Evolutionary conservation across 2,329 filamentous ascomycete genomes (phyloP).

Genomic region (Fusarium brachygibbosum): DNA sequence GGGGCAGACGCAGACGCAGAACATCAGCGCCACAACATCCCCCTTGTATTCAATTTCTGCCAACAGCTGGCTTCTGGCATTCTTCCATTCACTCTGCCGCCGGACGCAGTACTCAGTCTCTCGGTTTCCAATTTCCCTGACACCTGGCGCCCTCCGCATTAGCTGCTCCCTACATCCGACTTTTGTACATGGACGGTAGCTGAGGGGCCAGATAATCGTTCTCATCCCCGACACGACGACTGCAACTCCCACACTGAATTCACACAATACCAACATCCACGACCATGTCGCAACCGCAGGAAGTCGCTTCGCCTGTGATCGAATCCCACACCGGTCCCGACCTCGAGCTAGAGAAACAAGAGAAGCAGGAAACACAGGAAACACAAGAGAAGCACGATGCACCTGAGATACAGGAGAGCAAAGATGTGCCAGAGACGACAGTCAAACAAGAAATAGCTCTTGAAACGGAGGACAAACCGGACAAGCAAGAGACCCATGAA

Average conservation of each 20-base stretch:
- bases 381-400: conserved; percentile 21
- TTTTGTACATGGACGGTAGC: conserved; percentile 42
- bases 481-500: not conserved
- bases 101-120: conserved; percentile 36
- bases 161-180: conserved; percentile 23
- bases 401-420: conserved; percentile 7
- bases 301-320: conserved; percentile 46
- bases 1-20: conserved; percentile 43
- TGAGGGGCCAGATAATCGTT: conserved; percentile 44
- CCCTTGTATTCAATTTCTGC: conserved; percentile 42
- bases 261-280: conserved; percentile 18
- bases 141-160: conserved; percentile 20
- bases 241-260: conserved; percentile 6
- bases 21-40: conserved; percentile 46
- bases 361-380: conserved; percentile 6
- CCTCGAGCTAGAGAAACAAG: conserved; percentile 27
- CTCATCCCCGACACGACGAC: conserved; percentile 29
- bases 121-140: conserved; percentile 34
- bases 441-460: conserved; percentile 16
- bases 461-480: not conserved
- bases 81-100: conserved; percentile 44
- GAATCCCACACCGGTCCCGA: conserved; percentile 25
- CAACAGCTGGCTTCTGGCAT: conserved; percentile 46
- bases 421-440: conserved; percentile 5
- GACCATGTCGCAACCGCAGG: conserved; percentile 54